Evolutionary conservation across 345 rosid species (phyloP), one percentile per base, ranked within the genome.

Genomic region (Camelina sativa): DNA sequence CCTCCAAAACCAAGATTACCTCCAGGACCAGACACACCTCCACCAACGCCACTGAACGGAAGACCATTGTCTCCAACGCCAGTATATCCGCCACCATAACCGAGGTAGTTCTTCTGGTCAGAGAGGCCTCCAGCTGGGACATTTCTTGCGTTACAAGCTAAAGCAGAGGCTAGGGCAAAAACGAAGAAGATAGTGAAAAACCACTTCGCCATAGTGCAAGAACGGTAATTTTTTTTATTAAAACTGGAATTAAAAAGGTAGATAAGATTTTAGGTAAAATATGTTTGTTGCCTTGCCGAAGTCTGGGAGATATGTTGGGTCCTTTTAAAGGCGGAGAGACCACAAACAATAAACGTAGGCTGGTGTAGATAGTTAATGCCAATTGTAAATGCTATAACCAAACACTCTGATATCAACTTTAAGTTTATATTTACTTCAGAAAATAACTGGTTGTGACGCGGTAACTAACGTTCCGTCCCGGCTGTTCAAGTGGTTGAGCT

Each of bases 31-130:
- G 84, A 60, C 28, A 84, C 76, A 1, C 91, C 91, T 11, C 73
- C 94, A 2, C 92, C 95, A 25, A 77, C 78, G 2, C 91, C 89
- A 41, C 86, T 86, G 19, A 80, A 77, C 4, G 91, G 91, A 62
- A 85, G 43, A 17, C 88, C 86, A 37, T 80, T 54, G 59, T 80
- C 65, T 5, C 92, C 98, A 7, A 90, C 4, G 2, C 98, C 97
- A 2, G 86, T 61, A 62, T 16, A 77, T 46, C 93, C 96, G 4
- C 96, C 96, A 22, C 94, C 92, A n/a, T 83, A 92, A 13, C 83
- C 69, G 30, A 76, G 22, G 63, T 87, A 86, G 82, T 87, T 87
- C 86, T 90, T 93, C 69, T 87, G 86, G 83, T 93, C 97, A 46
- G 75, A 79, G 28, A 90, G 71, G 7, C 89, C 86, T 11, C 80